These are phyloP conservation scores for Pichia deserticola DNA, from an alignment of 805 yeast genomes.

Conservation along the genomic window DNA sequence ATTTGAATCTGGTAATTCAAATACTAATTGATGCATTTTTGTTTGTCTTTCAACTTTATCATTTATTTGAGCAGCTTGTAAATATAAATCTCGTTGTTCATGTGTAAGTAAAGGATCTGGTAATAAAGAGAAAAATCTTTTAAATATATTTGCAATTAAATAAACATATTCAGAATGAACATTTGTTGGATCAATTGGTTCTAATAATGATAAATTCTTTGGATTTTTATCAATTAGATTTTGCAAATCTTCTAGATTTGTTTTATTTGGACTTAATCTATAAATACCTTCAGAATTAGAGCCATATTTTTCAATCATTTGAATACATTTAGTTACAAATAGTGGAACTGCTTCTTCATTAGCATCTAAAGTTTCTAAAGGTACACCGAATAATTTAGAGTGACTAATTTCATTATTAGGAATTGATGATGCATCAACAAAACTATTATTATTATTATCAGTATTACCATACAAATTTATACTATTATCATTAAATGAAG, in stretches of 20 bases:
- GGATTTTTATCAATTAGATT: slow-evolving; percentile 72
- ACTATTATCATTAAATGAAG: slow-evolving; percentile 9
- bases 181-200: slow-evolving; percentile 47
- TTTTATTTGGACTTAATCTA: slow-evolving; percentile 71
- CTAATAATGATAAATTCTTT: slow-evolving; percentile 43
- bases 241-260: slow-evolving; percentile 65
- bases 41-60: slow-evolving; percentile 51
- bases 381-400: slow-evolving; percentile 62
- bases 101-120: slow-evolving; percentile 81
- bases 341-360: slow-evolving; percentile 92
- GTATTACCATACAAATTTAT: slow-evolving; percentile 1
- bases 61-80: slow-evolving; percentile 63
- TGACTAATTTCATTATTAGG: background rate
- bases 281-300: slow-evolving; percentile 83
- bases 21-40: slow-evolving; percentile 82
- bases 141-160: slow-evolving; percentile 80
- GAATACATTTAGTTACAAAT: slow-evolving; percentile 81
- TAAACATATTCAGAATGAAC: slow-evolving; percentile 76
- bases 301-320: slow-evolving; percentile 80
- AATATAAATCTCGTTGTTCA: slow-evolving; percentile 52
- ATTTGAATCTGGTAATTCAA: slow-evolving; percentile 87
- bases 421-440: background rate
- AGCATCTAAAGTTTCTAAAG: slow-evolving; percentile 70
- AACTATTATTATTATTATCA: slow-evolving; percentile 10
- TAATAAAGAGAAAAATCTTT: slow-evolving; percentile 72